phyloP scores from a whole-genome alignment of 225 moss, liverwort and hornwort genomes.

The Sphagnum contortum region DNA sequence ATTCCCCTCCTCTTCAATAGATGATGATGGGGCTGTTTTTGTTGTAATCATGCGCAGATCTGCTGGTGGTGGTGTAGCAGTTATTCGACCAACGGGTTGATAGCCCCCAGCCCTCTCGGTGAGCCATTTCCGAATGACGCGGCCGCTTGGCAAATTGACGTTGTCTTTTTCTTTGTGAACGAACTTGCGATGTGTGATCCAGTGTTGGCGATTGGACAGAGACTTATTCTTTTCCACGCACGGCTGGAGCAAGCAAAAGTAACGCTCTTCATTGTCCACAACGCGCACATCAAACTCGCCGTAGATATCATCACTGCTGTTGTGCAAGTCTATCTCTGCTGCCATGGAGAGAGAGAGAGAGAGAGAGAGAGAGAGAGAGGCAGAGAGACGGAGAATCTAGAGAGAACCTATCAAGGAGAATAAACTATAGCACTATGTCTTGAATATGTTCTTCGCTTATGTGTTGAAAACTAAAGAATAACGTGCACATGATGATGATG shows the following conservation, averaged over 20 bases:
- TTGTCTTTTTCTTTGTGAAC: constrained; percentile 62
- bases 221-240: constrained; percentile 60
- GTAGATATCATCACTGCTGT: constrained; percentile 28
- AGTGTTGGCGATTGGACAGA: constrained; percentile 61
- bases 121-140: constrained; percentile 64
- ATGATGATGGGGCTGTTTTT: constrained; percentile 11
- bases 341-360: constrained; percentile 30
- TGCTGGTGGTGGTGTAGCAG: constrained; percentile 8
- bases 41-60: constrained; percentile 41
- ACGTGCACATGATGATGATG: too few species aligned
- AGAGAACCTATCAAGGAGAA: too few species aligned
- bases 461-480: too few species aligned
- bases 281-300: constrained; percentile 55
- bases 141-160: constrained; percentile 54
- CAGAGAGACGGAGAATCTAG: too few species aligned
- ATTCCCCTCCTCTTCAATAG: constrained; percentile 36
- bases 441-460: too few species aligned
- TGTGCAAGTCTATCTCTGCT: constrained; percentile 52
- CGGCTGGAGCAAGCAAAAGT: constrained; percentile 55
- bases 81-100: constrained; percentile 41
- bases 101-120: constrained; percentile 43
- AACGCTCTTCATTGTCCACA: constrained; percentile 65
- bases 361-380: too few species aligned
- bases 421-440: too few species aligned
- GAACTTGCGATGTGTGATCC: constrained; percentile 63